Base-by-base conservation (phyloP, 2,329 filamentous ascomycete species). In the Diplodia mutila region DNA sequence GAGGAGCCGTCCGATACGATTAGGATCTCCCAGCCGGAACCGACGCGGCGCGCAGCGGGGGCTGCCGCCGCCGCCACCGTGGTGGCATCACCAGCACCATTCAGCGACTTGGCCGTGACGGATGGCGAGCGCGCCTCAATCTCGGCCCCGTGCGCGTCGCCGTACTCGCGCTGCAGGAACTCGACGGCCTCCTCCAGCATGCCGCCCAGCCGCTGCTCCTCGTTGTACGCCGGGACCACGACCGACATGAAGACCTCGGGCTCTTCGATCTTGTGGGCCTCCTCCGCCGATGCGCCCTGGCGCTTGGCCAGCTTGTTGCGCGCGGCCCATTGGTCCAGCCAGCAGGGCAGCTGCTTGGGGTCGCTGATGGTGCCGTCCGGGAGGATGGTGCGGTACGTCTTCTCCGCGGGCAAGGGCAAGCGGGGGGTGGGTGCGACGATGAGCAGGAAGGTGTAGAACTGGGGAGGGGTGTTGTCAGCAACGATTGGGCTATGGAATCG, bases 211-310 rank as follows among this genome's bases (percentile, higher is more conserved):
- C 95, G 89, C 68, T 91, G 85, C 77, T 94, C 90, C 76, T 99
- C 95, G 73, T 99, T 99, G 85, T 93, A 99, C 11, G 95, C 95
- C 0, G 95, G 95, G 52, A 99, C 90, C 0, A 99, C 93, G 8
- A 98, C 89, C 65, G 91, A 95, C 83, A 99, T 89, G 76, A 91
- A 91, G n/a, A 97, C 80, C 70, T 94, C 89, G 16, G 93, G 87
- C 1, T 89, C 85, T 70, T 93, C 90, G 66, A 96, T 90, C 53
- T 83, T 80, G 71, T 87, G 85, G 18, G 84, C 78, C 70, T 88
- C 83, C 48, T 75, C 73, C 66, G 75, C 71, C 8, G 75, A 65
- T 34, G 76, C 74, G 27, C 70, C 70, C 70, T 63, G 21, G 57
- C 75, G 73, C 54, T 76, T 75, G 1, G 79, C 80, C 55, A 78